A percentile compares a stretch with the other conserved stretches of the same genome.
phyloP scores from a whole-genome alignment of 805 yeast species.

The Torulaspora quercuum region DNA sequence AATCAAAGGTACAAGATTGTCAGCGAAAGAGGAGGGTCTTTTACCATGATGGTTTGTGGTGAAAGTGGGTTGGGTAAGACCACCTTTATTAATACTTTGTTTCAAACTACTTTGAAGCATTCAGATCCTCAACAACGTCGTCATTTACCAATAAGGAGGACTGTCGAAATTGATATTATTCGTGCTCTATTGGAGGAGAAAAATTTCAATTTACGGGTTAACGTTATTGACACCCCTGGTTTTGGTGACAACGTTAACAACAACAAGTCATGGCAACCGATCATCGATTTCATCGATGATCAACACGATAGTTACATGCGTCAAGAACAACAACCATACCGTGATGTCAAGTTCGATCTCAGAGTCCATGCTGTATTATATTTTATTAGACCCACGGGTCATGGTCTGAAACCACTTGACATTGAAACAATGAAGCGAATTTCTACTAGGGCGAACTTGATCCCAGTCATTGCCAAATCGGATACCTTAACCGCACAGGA shows the following conservation, averaged over 20 bases:
- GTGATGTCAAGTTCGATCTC: constrained; percentile 64
- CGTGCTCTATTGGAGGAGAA: constrained; percentile 83
- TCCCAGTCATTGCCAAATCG: constrained; percentile 87
- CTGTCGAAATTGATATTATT: constrained; percentile 73
- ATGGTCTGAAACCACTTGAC: constrained; percentile 81
- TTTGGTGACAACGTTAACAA: constrained; percentile 90
- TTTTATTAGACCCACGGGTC: constrained; percentile 89
- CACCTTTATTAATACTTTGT: constrained; percentile 82
- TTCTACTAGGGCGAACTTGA: constrained; percentile 74
- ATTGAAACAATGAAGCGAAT: constrained; percentile 83
- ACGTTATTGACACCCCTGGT: constrained; percentile 89
- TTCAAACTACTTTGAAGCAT: constrained; percentile 67
- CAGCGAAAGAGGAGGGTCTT: constrained; percentile 68
- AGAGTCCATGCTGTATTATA: constrained; percentile 89
- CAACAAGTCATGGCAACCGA: constrained; percentile 79
- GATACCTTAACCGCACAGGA: constrained; percentile 76
- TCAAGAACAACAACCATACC: constrained; percentile 87
- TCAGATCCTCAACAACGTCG: constrained; percentile 42
- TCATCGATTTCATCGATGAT: constrained; percentile 84
- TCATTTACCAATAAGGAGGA: constrained; percentile 53
- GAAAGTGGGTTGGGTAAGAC: constrained; percentile 91
- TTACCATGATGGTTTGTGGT: constrained; percentile 83
- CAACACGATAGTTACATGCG: constrained; percentile 86
- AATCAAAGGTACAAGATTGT: constrained; percentile 76
- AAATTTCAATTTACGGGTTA: constrained; percentile 71